Evolutionary conservation across 768 basidiomycete genomes (phyloP).

Genomic region (Kwoniella pini): DNA sequence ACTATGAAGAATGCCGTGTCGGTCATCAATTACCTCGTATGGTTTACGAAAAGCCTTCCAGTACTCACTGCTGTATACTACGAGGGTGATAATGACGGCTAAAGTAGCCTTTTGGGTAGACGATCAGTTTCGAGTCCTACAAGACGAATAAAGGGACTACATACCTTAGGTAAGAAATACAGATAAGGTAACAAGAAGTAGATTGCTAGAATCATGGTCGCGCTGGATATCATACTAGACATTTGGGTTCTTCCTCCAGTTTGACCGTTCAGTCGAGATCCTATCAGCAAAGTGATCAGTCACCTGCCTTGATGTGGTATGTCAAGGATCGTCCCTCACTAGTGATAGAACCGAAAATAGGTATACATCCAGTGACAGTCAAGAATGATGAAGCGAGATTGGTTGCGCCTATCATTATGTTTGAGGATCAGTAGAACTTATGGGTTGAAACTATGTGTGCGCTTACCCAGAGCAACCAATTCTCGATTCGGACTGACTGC

Average conservation of each 20-base stretch:
- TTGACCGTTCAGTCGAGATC: conserved; percentile 82
- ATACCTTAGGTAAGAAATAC: conserved; percentile 82
- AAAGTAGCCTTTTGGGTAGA: conserved; percentile 33
- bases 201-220: conserved; percentile 74
- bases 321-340: conserved; percentile 60
- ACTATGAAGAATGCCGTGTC: conserved; percentile 15
- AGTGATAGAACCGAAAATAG: conserved; percentile 91
- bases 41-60: not conserved
- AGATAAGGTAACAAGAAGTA: conserved; percentile 87
- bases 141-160: conserved; percentile 44
- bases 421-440: too few species aligned
- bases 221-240: conserved; percentile 71
- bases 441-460: too few species aligned
- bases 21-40: too few species aligned
- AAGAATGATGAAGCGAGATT: conserved; percentile 78
- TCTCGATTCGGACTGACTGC: conserved; percentile 92
- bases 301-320: not conserved
- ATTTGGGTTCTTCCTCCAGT: conserved; percentile 87
- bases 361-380: conserved; percentile 71
- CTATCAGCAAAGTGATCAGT: conserved; percentile 12
- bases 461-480: conserved; percentile 75
- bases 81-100: conserved; percentile 69
- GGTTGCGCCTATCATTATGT: conserved; percentile 60
- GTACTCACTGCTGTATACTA: conserved; percentile 68
- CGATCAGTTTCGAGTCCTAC: not conserved